phyloP scores from a whole-genome alignment of 2,329 filamentous ascomycete species.

The Teratosphaeria destructans region DNA sequence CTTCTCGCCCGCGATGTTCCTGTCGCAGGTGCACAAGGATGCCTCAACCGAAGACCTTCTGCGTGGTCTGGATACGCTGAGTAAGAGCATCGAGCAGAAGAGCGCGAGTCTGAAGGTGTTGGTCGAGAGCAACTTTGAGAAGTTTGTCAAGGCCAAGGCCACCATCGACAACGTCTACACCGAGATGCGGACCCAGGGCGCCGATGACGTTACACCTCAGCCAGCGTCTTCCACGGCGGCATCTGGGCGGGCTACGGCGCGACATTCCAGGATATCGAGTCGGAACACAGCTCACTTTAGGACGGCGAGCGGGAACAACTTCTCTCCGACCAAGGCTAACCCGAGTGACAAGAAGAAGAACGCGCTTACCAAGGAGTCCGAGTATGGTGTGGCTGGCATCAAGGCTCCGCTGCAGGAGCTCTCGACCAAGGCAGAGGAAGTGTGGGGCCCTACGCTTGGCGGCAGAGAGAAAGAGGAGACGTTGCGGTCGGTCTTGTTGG shows the following conservation, averaged over 20 bases:
- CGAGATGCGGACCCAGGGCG: slow-evolving; percentile 76
- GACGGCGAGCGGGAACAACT: slow-evolving; percentile 24
- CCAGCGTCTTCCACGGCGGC: background rate
- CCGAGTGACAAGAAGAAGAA: slow-evolving; percentile 64
- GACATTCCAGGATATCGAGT: slow-evolving; percentile 59
- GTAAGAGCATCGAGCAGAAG: slow-evolving; percentile 91
- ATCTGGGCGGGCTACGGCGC: slow-evolving; percentile 2
- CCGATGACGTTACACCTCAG: slow-evolving; percentile 23
- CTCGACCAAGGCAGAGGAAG: slow-evolving; percentile 87
- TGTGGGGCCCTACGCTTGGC: slow-evolving; percentile 90
- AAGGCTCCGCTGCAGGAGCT: slow-evolving; percentile 81
- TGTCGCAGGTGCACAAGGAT: slow-evolving; percentile 80
- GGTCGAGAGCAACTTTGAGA: slow-evolving; percentile 96
- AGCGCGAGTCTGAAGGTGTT: slow-evolving; percentile 92
- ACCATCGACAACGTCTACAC: slow-evolving; percentile 98
- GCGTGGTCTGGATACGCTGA: slow-evolving; percentile 73
- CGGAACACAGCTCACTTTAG: slow-evolving; percentile 41
- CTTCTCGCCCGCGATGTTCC: slow-evolving; percentile 83
- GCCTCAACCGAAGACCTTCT: slow-evolving; percentile 76
- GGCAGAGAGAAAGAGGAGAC: slow-evolving; percentile 85
- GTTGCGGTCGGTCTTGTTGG: slow-evolving; percentile 64
- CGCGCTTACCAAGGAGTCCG: slow-evolving; percentile 81
- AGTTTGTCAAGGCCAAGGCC: slow-evolving; percentile 92
- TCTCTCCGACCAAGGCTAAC: slow-evolving; percentile 20
- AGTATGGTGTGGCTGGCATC: slow-evolving; percentile 80